A percentile compares a stretch with the other conserved stretches of the same genome.
phyloP scores from a whole-genome alignment of 1,139 yeast genomes.

The Candida gigantensis region DNA sequence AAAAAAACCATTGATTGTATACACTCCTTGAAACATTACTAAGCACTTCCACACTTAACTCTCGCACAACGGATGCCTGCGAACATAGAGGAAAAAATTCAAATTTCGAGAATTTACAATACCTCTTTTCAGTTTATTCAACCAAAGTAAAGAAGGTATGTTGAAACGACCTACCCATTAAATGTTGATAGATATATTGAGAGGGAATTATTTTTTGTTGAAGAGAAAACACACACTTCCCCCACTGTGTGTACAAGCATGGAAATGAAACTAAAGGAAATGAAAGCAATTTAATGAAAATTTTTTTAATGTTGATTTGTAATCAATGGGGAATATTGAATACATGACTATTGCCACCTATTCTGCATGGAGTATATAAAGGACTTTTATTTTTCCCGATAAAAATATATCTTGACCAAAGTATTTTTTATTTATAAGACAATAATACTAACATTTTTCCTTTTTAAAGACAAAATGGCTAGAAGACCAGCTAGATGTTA shows the following conservation, averaged over 20 bases:
- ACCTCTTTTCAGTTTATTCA: conserved; percentile 8
- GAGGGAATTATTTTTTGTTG: background rate
- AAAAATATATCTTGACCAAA: too few relatives aligned
- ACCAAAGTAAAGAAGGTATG: conserved; percentile 25
- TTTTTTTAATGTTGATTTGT: conserved; percentile 6
- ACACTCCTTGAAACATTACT: conserved; percentile 2
- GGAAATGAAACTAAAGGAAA: background rate
- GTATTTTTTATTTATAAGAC: too few relatives aligned
- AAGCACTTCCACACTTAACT: conserved; percentile 7
- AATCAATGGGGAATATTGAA: background rate
- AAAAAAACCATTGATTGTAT: background rate
- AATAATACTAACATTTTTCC: conserved; percentile 31
- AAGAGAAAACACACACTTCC: too few relatives aligned
- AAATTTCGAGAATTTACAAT: conserved; percentile 8
- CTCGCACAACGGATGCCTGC: conserved; percentile 5
- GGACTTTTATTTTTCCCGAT: background rate
- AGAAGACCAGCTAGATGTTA: conserved; percentile 99
- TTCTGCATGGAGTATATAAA: background rate
- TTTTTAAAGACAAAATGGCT: conserved; percentile 75
- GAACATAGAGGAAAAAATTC: conserved; percentile 7
- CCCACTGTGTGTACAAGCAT: too few relatives aligned
- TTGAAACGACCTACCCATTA: conserved; percentile 9
- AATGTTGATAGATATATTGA: background rate
- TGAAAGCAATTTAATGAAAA: conserved; percentile 7
- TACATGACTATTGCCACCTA: too few relatives aligned